These are phyloP conservation scores for Rutstroemia sydowiana DNA, from an alignment of 2,329 filamentous ascomycete genomes.

Conservation along the genomic window DNA sequence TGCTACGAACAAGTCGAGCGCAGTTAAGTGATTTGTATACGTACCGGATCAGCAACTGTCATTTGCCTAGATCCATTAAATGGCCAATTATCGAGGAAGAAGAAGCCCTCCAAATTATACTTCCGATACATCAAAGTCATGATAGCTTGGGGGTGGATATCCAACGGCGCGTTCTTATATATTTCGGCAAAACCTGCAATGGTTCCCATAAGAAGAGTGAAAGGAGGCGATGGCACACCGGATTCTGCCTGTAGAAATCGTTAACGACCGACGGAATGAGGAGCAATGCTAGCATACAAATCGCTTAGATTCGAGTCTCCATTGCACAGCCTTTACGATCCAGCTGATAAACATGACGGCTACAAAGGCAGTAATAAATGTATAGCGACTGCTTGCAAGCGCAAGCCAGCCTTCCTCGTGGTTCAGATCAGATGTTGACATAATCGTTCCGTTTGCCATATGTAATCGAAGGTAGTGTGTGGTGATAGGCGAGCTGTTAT, in stretches of 20 bases:
- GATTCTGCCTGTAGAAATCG: not conserved
- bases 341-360: not conserved
- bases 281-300: not conserved
- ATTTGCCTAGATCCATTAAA: conserved; percentile 7
- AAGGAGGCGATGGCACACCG: conserved; percentile 2
- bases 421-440: not conserved
- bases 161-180: conserved; percentile 1
- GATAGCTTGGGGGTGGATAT: conserved; percentile 6
- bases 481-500: too few species aligned
- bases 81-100: conserved; percentile 8
- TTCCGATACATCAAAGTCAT: conserved; percentile 9
- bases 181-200: conserved; percentile 1
- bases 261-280: not conserved
- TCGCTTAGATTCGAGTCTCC: not conserved
- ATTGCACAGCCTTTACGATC: not conserved
- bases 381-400: not conserved
- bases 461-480: not conserved
- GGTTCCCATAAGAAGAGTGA: conserved; percentile 3
- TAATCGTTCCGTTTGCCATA: not conserved
- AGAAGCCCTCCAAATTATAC: conserved; percentile 2
- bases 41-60: conserved; percentile 7
- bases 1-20: not conserved
- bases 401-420: not conserved
- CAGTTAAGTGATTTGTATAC: not conserved
- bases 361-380: not conserved